Evolutionary conservation across 805 yeast genomes (phyloP), one percentile per base, ranked within the genome.

Genomic region (Metschnikowia colocasiae): DNA sequence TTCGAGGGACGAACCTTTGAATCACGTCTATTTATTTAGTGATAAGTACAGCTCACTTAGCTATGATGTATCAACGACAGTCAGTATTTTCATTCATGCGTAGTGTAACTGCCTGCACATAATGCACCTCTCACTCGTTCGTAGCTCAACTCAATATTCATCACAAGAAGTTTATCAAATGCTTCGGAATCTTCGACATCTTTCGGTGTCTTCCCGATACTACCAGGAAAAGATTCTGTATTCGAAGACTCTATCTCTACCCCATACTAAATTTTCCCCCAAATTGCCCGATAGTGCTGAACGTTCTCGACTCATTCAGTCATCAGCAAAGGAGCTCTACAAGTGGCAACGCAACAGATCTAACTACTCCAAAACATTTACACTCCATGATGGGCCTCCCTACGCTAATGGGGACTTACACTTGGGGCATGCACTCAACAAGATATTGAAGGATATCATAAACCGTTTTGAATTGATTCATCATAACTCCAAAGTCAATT

Each of bases 341-440:
- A 58, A 69, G 10, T 76, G 88, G 81, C 97, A 69, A 43, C 55
- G 59, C 22, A 43, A 52, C 34, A 41, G 57, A n/a, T 25, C 49
- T 9, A 23, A 40, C 12, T 41, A 30, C 40, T 39, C 46, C 5
- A 34, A 78, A 16, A 53, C 75, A 30, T 92, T 85, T 57, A 76
- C 85, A 1, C 68, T 94, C 1, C 97, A 91, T 57, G 99, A 94
- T 67, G 99, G 99, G 0, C 99, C 99, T 0, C 99, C 99, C 0
- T 94, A 92, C 66, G 98, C 99, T 10, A 94, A 94, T 61, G 99
- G 98, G 3, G 89, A 85, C 52, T 69, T 94, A 19, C 99, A 94
- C 63, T 65, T 91, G 42, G 89, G 98, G 46, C 99, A 94, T 67
- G 88, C 98, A 0, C 67, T 94, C 57, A 94, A 94, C 69, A 92